Conservation (phyloP, 2,329 filamentous ascomycete genomes). For the Exophiala bonariae region DNA sequence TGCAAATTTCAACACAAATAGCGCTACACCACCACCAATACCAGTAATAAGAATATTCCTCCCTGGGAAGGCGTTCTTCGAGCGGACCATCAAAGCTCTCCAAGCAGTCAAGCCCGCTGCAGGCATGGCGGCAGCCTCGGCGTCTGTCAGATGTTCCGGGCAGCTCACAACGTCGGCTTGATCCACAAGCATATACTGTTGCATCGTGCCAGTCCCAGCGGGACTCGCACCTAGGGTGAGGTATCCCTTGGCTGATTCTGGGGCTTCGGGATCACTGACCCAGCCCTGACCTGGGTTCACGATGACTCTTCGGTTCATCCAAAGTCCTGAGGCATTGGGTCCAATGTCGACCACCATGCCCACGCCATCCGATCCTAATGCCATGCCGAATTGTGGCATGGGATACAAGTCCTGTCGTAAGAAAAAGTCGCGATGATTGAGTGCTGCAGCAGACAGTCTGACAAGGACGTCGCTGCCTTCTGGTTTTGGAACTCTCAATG, state of each 20-base stretch:
- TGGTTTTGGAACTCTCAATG: background rate
- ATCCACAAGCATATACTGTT: constrained; percentile 71
- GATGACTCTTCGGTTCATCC: constrained; percentile 69
- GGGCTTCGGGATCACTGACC: constrained; percentile 68
- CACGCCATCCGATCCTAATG: constrained; percentile 78
- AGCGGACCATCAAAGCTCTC: constrained; percentile 78
- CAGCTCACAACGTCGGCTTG: constrained; percentile 72
- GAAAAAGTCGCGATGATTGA: constrained; percentile 95
- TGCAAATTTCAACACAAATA: constrained; percentile 77
- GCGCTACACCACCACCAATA: constrained; percentile 87
- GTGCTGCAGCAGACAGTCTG: constrained; percentile 71
- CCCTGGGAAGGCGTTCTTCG: constrained; percentile 47
- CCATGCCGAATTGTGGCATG: constrained; percentile 72
- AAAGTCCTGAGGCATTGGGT: constrained; percentile 47
- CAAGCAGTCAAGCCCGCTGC: constrained; percentile 84
- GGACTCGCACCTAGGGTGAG: constrained; percentile 57
- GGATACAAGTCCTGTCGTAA: constrained; percentile 90
- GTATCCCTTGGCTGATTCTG: constrained; percentile 63
- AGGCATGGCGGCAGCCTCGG: constrained; percentile 79
- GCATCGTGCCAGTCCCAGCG: constrained; percentile 70
- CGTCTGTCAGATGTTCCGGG: constrained; percentile 68
- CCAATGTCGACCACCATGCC: constrained; percentile 70
- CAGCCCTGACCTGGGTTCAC: constrained; percentile 77
- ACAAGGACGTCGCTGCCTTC: constrained; percentile 65
- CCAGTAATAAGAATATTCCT: constrained; percentile 82